Percentiles rank a stretch among this genome's conserved stretches.
These are phyloP conservation scores for Nemania sp. DNA, from an alignment of 2,329 filamentous ascomycete genomes.

Conservation along the genomic window DNA sequence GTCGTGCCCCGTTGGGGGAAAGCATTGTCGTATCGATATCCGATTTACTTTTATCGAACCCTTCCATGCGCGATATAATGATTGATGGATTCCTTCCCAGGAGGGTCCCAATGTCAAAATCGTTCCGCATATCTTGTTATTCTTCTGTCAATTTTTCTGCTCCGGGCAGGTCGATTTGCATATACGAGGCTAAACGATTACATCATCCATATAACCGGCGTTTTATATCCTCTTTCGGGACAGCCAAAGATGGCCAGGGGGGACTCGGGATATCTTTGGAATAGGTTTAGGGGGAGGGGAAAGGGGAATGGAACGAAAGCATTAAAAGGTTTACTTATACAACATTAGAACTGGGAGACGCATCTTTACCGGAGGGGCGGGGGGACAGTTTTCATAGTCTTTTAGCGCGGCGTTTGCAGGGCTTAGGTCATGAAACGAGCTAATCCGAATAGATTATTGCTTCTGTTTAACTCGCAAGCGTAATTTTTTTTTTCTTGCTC, in stretches of 20 bases:
- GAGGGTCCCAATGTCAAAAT: background rate
- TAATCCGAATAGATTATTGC: slow-evolving; percentile 7
- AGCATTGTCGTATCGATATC: background rate
- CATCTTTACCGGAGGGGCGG: background rate
- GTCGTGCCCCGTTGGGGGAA: background rate
- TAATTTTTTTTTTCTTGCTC: background rate
- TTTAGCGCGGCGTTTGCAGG: slow-evolving; percentile 21
- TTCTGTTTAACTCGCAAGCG: background rate
- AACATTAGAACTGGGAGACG: slow-evolving; percentile 16
- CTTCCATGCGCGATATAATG: background rate
- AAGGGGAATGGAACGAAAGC: too few species aligned
- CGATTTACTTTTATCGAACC: background rate
- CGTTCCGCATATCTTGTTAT: slow-evolving; percentile 6
- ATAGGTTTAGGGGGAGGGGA: background rate
- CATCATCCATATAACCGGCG: slow-evolving; percentile 18
- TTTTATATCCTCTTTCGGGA: slow-evolving; percentile 13
- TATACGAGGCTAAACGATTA: slow-evolving; percentile 9
- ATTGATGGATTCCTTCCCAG: background rate
- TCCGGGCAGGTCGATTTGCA: slow-evolving; percentile 7
- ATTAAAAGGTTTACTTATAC: slow-evolving; percentile 25
- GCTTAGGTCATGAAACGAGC: slow-evolving; percentile 11
- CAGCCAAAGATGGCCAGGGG: slow-evolving; percentile 8
- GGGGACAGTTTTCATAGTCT: background rate
- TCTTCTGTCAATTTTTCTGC: background rate
- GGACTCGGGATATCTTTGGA: slow-evolving; percentile 1